A percentile compares a stretch with the other conserved stretches of the same genome.
phyloP scores from a whole-genome alignment of 2,329 filamentous ascomycete genomes.

The Malbranchea cinnamomea region DNA sequence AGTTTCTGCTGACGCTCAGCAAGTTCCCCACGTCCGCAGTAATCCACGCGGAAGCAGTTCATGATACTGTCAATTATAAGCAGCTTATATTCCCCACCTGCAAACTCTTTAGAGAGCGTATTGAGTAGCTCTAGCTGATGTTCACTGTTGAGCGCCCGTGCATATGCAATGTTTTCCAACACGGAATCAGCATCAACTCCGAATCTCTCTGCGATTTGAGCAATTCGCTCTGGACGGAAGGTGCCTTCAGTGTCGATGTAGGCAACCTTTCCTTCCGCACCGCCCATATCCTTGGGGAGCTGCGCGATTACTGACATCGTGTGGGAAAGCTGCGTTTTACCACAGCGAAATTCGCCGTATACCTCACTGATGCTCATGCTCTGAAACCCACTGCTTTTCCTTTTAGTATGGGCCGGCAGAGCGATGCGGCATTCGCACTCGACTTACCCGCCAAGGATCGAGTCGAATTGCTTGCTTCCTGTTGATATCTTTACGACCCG shows the following conservation, averaged over 20 bases:
- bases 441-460: constrained; percentile 45
- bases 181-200: constrained; percentile 43
- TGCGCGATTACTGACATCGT: constrained; percentile 53
- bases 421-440: neutral
- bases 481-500: constrained; percentile 51
- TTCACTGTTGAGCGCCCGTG: constrained; percentile 51
- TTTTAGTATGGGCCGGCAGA: no score
- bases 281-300: constrained; percentile 42
- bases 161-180: constrained; percentile 53
- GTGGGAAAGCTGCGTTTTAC: constrained; percentile 55
- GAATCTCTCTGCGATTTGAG: constrained; percentile 52
- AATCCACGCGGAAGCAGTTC: constrained; percentile 54
- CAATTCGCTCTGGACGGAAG: constrained; percentile 51
- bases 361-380: constrained; percentile 52
- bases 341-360: constrained; percentile 36
- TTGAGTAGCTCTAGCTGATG: constrained; percentile 50
- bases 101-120: constrained; percentile 45
- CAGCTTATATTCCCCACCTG: constrained; percentile 48
- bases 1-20: constrained; percentile 55
- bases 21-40: constrained; percentile 50
- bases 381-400: constrained; percentile 39
- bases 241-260: constrained; percentile 55
- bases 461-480: constrained; percentile 54
- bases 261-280: constrained; percentile 53
- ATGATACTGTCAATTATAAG: constrained; percentile 57